Evolutionary conservation across 2,329 filamentous ascomycete species (phyloP).

Genomic region (Cladosporium austrohemisphaericum): DNA sequence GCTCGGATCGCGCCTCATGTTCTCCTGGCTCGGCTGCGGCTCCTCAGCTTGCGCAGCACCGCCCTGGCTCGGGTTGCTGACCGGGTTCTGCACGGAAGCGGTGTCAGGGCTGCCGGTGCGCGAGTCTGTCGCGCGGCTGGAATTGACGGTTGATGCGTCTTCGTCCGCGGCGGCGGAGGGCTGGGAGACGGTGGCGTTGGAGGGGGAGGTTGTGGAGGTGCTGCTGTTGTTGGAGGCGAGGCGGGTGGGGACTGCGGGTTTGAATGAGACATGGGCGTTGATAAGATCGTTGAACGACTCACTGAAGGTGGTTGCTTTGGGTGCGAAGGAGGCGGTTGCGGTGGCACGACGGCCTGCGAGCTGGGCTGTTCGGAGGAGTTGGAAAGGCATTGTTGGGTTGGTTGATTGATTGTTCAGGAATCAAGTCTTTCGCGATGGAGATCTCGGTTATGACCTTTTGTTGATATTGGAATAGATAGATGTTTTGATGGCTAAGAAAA

Average conservation of each 20-base stretch:
- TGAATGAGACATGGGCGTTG: background rate
- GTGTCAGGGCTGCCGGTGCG: slow-evolving; percentile 11
- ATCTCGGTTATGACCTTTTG: background rate
- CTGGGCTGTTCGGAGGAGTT: slow-evolving; percentile 5
- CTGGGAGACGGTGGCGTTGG: background rate
- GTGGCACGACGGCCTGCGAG: background rate
- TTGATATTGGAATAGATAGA: background rate
- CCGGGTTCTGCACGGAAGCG: background rate
- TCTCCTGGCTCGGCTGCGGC: slow-evolving; percentile 16
- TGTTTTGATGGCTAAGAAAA: background rate
- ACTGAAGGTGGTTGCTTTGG: background rate
- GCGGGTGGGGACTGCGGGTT: background rate
- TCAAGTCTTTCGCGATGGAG: background rate
- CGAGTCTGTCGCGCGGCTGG: slow-evolving; percentile 5
- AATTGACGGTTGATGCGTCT: background rate
- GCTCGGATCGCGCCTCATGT: slow-evolving; percentile 20
- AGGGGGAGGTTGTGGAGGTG: background rate
- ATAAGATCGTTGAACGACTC: background rate
- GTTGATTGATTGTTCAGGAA: background rate
- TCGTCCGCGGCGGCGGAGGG: background rate
- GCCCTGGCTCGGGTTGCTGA: slow-evolving; percentile 5
- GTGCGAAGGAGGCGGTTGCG: background rate
- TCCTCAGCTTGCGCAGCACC: slow-evolving; percentile 5
- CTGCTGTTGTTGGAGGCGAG: slow-evolving; percentile 6
- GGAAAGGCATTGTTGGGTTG: background rate